Base-by-base conservation (phyloP, 768 basidiomycete genomes). In the Lentinula sp. region DNA sequence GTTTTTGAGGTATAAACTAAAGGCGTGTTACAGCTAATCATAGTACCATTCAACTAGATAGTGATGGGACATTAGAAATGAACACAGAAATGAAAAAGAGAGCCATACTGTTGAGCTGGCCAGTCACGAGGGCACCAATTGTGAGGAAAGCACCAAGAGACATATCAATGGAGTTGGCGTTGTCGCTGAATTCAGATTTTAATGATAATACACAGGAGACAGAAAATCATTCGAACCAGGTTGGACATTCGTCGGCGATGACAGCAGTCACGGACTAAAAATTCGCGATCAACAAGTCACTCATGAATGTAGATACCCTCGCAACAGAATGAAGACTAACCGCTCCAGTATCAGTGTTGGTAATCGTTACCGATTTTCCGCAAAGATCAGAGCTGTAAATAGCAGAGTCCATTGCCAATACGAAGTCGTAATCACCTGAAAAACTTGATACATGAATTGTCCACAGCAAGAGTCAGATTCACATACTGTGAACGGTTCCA, bases 201-300 rank as follows among this genome's bases (percentile, higher is more conserved):
- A 48, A 5, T 9, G 4, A 48, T 21, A 23, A 21, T 23, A 48
- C 46, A n/a, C 8, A 10, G 7, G 46, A 48, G 2, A 48, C 5
- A 23, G 10, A 28, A 3, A 4, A 9, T 48, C n/a, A 18, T 23
- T n/a, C 21, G 16, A 5, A 48, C 46, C 93, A 96, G 18, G 87
- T 87, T 31, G 92, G 92, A 78, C 93, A 97, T 43, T 80, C 86
- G 65, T 94, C 93, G 9, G 82, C 90, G 64, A 97, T 77, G 28
- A 77, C 80, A 45, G 86, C 92, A 3, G 72, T 77, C 61, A 90
- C 80, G 15, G 71, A 69, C 71, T 76, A 18, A 4, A 66, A 42
- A 21, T 31, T 28, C 13, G 65, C 5, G 37, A n/a, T 28, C n/a
- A 18, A n/a, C 1, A 45, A 1, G 43, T 31, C 21, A 34, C 34